Evolutionary conservation across 108 stramenopile genomes (phyloP), one percentile per base, ranked within the genome.

Genomic region (Phaeodactylum tricornutum): DNA sequence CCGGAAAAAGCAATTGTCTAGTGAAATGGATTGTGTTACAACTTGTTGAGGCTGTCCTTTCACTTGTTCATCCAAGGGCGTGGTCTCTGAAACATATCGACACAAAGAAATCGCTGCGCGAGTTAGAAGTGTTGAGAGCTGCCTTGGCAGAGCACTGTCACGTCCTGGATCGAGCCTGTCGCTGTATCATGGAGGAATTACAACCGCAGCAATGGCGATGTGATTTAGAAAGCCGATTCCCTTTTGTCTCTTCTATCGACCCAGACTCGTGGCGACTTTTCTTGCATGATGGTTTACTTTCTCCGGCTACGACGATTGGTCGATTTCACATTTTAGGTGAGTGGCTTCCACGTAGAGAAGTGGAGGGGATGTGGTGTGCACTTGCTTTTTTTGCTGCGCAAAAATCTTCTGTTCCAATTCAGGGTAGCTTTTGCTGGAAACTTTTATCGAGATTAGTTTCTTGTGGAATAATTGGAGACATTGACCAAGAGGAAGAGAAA

Each of bases 221-320:
- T 30, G 29, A 19, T 15, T 4, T n/a, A 2, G 14, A 12, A 16
- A 14, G 29, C 9, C 24, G 26, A 2, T 12, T 30, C 9, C 17
- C 32, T 27, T 48, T 30, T 29, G 24, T 48, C 8, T 48, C 47
- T 19, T 15, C 24, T 16, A 27, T 48, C 28, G 47, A 48, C 28
- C 29, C 47, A 2, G 28, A 5, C 6, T 28, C 26, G 29, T 48
- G 47, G 47, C 20, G 17, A 29, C 2, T 30, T 7, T 29, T 29
- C 29, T 3, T 48, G 21, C 19, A 41, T 41, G 5, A n/a, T 20
- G 21, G 5, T 6, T 4, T 4, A 41, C 16, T 14, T 20, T 5
- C 21, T 14, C 5, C 16, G 9, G 39, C 21, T 9, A 6, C 39
- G 14, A 11, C 39, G 9, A 41, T 4, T 6, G 21, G 19, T 6